Evolutionary conservation across 1,139 yeast species (phyloP).

Genomic region (Arxiozyma slooffiae): DNA sequence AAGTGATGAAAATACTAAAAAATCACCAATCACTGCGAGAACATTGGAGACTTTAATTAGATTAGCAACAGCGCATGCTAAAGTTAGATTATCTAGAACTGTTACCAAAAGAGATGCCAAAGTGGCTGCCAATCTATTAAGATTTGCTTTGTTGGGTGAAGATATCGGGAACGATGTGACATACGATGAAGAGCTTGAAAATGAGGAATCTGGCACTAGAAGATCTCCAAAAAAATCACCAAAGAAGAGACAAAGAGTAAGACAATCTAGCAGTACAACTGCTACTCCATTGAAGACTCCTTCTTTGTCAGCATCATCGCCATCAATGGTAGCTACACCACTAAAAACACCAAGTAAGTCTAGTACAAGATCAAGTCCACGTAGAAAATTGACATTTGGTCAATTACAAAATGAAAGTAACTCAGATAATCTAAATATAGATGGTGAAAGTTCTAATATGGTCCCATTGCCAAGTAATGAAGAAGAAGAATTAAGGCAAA

Average conservation of each 20-base stretch:
- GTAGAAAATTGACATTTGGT: slow-evolving; percentile 4
- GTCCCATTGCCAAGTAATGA: slow-evolving; percentile 20
- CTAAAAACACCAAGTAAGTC: background rate
- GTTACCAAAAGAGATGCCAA: slow-evolving; percentile 73
- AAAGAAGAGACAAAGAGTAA: slow-evolving; percentile 25
- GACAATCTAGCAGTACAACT: slow-evolving; percentile 9
- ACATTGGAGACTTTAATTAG: slow-evolving; percentile 94
- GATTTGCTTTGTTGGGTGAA: slow-evolving; percentile 64
- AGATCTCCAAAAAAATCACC: slow-evolving; percentile 30
- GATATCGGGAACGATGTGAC: slow-evolving; percentile 31
- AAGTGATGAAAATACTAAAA: slow-evolving; percentile 70
- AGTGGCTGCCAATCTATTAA: slow-evolving; percentile 74
- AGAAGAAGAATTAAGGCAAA: slow-evolving; percentile 23
- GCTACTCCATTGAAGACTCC: slow-evolving; percentile 21
- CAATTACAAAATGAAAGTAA: slow-evolving; percentile 14
- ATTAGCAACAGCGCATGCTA: slow-evolving; percentile 93
- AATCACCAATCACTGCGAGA: slow-evolving; percentile 96
- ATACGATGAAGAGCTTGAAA: slow-evolving; percentile 20
- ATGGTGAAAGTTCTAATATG: slow-evolving; percentile 15
- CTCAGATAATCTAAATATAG: slow-evolving; percentile 14
- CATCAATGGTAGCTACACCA: slow-evolving; percentile 5
- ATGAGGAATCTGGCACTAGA: slow-evolving; percentile 14
- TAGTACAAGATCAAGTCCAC: slow-evolving; percentile 3
- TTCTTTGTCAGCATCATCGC: slow-evolving; percentile 8
- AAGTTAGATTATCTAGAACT: slow-evolving; percentile 69